Base-by-base conservation (phyloP, 1,284 basidiomycete genomes). In the Sporisorium graminicola region DNA sequence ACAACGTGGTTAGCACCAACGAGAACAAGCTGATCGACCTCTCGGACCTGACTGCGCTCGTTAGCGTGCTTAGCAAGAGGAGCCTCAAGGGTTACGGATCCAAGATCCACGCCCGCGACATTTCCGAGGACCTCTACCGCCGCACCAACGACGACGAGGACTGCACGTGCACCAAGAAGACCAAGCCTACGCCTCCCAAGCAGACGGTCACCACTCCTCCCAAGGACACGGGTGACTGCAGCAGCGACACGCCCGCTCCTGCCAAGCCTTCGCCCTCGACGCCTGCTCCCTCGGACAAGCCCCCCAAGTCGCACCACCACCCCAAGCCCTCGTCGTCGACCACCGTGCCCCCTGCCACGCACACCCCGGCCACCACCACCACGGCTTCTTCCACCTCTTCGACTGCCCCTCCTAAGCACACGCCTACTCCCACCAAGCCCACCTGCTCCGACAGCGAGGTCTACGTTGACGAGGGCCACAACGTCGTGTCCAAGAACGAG, bases 81-180 rank as follows among this genome's bases (percentile, higher is more conserved):
- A 58, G 59, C 53, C 47, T 60, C 47, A 65, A 61, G 58, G 61
- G 57, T 9, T 68, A 74, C 59, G 63, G 64, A 1, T 35, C 59
- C 51, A 42, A 56, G 64, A 65, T 72, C 49, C 55, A 69, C 53
- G 70, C 66, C 37, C 65, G 74, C 47, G 74, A 77, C 54, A 73
- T 77, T 37, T 24, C 54, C 8, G 74, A 67, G 52, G 27, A 53
- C 31, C 60, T 77, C 16, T 73, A 72, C 69, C 66, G 69, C 26
- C 74, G 74, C 26, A 58, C 54, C 55, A 72, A 65, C 69, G 29
- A 18, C 50, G 74, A 76, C 44, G 74, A 76, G 68, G 58, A 68
- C 68, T 76, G 74, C 74, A 67, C 68, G 22, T 76, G 74, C 51
- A 58, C 65, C 58, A 76, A 76, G 74, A 76, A 71, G 63, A 50